These are phyloP conservation scores for Penicillium sp. DNA, from an alignment of 2,329 filamentous ascomycete species.

Conservation along the genomic window DNA sequence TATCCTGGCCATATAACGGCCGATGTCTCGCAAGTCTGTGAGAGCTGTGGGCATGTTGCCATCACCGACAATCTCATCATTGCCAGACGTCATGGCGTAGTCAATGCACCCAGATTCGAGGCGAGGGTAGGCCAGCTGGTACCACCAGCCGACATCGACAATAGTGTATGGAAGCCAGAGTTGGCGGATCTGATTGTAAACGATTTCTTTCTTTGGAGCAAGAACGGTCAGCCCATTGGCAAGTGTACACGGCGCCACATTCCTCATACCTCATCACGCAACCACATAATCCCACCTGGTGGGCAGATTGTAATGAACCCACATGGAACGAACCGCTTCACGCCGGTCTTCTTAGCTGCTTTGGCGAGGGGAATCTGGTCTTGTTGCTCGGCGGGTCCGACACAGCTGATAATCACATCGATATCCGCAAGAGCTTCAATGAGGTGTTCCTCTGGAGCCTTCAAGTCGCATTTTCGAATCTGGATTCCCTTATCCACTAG, in stretches of 20 bases:
- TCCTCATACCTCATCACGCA: constrained; percentile 27
- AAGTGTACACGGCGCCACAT: background rate
- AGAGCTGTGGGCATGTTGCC: background rate
- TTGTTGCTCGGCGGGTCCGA: constrained; percentile 27
- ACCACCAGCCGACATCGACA: constrained; percentile 57
- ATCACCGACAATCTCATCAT: background rate
- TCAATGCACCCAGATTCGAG: constrained; percentile 17
- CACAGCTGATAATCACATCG: constrained; percentile 44
- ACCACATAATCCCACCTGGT: constrained; percentile 33
- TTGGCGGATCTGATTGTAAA: constrained; percentile 45
- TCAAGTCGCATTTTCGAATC: constrained; percentile 24
- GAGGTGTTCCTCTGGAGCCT: background rate
- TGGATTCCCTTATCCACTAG: constrained; percentile 37
- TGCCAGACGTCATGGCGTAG: background rate
- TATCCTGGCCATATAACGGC: constrained; percentile 1
- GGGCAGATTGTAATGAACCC: constrained; percentile 43
- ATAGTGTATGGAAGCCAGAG: constrained; percentile 51
- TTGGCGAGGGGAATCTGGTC: constrained; percentile 34
- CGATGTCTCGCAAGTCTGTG: constrained; percentile 5
- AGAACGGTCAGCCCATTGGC: too few relatives aligned
- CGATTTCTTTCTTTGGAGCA: constrained; percentile 43
- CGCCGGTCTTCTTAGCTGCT: constrained; percentile 45
- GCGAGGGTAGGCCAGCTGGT: constrained; percentile 41
- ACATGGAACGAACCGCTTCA: constrained; percentile 39
- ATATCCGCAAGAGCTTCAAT: constrained; percentile 23